Conservation (phyloP, 345 rosid species). For the Psidium guajava region DNA sequence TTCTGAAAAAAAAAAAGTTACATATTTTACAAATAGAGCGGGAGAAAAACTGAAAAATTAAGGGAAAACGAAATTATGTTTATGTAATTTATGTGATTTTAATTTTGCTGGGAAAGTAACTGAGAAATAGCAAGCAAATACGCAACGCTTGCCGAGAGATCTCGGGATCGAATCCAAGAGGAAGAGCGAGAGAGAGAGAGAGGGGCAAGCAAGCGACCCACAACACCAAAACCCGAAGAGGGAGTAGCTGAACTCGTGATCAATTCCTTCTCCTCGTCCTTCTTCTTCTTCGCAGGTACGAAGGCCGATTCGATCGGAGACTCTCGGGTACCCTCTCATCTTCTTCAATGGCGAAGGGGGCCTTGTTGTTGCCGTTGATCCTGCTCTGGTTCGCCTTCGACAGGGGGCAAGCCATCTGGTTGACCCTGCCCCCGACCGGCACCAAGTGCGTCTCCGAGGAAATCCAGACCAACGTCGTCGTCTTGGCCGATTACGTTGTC, state of each 20-base stretch:
- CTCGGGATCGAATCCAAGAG: not conserved
- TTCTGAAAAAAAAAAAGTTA: no score
- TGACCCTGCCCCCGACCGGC: slow-evolving; percentile 46
- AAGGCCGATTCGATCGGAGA: not conserved
- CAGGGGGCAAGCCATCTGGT: slow-evolving; percentile 44
- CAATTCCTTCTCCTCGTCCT: not conserved
- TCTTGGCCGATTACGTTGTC: slow-evolving; percentile 70
- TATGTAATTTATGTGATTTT: not conserved
- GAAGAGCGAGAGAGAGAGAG: not conserved
- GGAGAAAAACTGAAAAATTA: no score
- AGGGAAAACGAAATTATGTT: no score
- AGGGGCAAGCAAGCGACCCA: no score
- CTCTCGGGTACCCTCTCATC: not conserved
- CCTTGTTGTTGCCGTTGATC: not conserved
- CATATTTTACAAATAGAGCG: no score
- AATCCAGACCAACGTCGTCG: slow-evolving; percentile 74
- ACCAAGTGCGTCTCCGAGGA: slow-evolving; percentile 92
- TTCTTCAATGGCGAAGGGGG: not conserved
- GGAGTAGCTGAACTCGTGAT: not conserved
- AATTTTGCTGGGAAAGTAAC: not conserved
- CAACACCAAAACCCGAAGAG: not conserved
- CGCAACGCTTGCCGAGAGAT: not conserved
- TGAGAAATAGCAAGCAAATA: not conserved
- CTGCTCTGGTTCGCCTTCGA: not conserved
- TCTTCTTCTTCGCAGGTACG: not conserved